These are phyloP conservation scores for Penicillium parvum DNA, from an alignment of 495 filamentous ascomycete species.

Conservation along the genomic window DNA sequence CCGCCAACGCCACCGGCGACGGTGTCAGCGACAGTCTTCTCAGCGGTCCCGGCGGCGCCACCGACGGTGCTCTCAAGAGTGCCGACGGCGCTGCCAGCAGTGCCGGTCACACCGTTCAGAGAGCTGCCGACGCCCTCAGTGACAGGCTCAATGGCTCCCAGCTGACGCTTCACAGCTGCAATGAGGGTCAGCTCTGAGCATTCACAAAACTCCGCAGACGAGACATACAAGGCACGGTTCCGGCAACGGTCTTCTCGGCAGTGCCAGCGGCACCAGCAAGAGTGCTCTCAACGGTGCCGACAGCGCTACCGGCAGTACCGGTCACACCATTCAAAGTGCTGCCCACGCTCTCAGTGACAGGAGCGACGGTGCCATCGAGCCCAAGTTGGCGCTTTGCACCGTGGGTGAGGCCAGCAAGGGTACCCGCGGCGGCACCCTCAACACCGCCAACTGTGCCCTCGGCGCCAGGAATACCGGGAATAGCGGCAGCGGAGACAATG, in stretches of 20 bases:
- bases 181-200: neutral
- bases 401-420: neutral
- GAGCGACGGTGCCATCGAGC: neutral
- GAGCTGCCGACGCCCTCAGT: conserved; percentile 1
- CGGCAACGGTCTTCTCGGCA: conserved; percentile 8
- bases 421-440: neutral
- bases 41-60: conserved; percentile 2
- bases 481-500: conserved; percentile 12
- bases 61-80: conserved; percentile 11
- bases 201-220: too few relatives aligned
- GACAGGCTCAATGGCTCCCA: conserved; percentile 2
- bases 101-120: conserved; percentile 6
- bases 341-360: conserved; percentile 4
- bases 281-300: conserved; percentile 19
- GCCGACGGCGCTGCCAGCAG: conserved; percentile 5
- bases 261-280: conserved; percentile 11
- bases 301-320: conserved; percentile 13
- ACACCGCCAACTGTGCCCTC: conserved; percentile 3
- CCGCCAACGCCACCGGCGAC: too few relatives aligned
- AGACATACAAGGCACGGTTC: neutral
- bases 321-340: conserved; percentile 16
- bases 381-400: conserved; percentile 5
- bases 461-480: conserved; percentile 9
- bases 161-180: neutral
- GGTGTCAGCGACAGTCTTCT: neutral